phyloP scores from a whole-genome alignment of 2,329 filamentous ascomycete genomes.

The Scedosporium aurantiacum region DNA sequence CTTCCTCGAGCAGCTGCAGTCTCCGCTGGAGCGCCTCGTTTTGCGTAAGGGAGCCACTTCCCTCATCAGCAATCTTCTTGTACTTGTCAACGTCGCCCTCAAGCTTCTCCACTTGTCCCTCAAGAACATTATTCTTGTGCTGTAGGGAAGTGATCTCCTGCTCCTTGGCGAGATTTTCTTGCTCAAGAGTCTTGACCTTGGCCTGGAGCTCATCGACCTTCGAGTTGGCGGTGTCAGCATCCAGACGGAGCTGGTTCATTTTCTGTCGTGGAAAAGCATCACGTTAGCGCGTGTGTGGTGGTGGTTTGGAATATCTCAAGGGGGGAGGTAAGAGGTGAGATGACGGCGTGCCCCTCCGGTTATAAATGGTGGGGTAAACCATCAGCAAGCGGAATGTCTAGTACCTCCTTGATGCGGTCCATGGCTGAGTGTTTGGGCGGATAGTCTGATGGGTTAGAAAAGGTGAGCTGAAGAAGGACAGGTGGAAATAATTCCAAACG shows the following conservation, averaged over 20 bases:
- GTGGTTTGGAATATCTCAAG: slow-evolving; percentile 13
- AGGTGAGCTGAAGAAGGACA: slow-evolving; percentile 16
- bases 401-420: slow-evolving; percentile 86
- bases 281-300: neutral
- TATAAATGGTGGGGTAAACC: slow-evolving; percentile 8
- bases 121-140: slow-evolving; percentile 90
- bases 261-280: slow-evolving; percentile 44
- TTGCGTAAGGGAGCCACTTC: slow-evolving; percentile 71
- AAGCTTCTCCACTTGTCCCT: slow-evolving; percentile 85
- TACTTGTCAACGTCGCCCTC: slow-evolving; percentile 73
- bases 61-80: slow-evolving; percentile 78
- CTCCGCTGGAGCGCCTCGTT: slow-evolving; percentile 87
- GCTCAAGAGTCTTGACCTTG: slow-evolving; percentile 83
- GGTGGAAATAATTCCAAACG: neutral
- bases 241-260: slow-evolving; percentile 88
- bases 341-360: slow-evolving; percentile 1
- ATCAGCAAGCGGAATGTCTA: slow-evolving; percentile 22
- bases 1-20: slow-evolving; percentile 93
- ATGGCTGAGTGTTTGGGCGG: slow-evolving; percentile 30
- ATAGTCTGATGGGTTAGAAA: slow-evolving; percentile 11
- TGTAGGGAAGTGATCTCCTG: slow-evolving; percentile 94
- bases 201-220: slow-evolving; percentile 79
- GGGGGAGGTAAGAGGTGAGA: slow-evolving; percentile 14
- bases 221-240: slow-evolving; percentile 74
- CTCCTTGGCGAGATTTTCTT: slow-evolving; percentile 93